phyloP scores from a whole-genome alignment of 139 green algal species.

The Pleodorina starrii region DNA sequence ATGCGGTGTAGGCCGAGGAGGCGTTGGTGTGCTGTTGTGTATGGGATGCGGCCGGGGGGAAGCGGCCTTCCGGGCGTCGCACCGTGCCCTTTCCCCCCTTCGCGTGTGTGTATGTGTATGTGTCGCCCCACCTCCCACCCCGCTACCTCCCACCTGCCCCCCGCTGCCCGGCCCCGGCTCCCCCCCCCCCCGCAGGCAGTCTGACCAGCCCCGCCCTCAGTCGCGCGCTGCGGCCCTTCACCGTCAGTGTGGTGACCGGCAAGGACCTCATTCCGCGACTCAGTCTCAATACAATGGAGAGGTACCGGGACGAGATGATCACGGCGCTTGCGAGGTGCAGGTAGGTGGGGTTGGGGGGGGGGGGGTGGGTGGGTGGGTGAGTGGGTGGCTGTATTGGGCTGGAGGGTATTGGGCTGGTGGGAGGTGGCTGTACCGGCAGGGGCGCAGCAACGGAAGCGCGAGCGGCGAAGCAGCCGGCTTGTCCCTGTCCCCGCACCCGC shows the following conservation, averaged over 20 bases:
- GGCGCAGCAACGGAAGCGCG: too few relatives aligned
- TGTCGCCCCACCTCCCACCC: neutral
- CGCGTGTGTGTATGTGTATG: too few relatives aligned
- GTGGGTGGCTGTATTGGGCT: neutral
- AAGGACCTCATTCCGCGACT: constrained; percentile 79
- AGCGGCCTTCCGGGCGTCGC: too few relatives aligned
- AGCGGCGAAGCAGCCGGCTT: too few relatives aligned
- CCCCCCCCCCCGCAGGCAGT: constrained; percentile 2
- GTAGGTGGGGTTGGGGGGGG: neutral
- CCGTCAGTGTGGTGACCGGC: constrained; percentile 67
- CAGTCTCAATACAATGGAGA: constrained; percentile 55
- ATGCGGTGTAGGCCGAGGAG: too few relatives aligned
- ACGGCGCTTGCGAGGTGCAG: constrained; percentile 41
- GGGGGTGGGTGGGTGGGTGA: neutral
- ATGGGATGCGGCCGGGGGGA: too few relatives aligned
- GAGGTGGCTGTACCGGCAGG: too few relatives aligned
- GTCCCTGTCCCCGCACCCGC: too few relatives aligned
- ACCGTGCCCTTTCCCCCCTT: too few relatives aligned
- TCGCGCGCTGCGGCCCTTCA: constrained; percentile 50
- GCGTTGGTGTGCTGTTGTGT: too few relatives aligned
- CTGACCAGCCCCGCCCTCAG: constrained; percentile 45
- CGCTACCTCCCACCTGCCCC: neutral
- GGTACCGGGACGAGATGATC: constrained; percentile 43
- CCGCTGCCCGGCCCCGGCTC: constrained; percentile 28
- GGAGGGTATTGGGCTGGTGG: too few relatives aligned